Evolutionary conservation across 768 basidiomycete genomes (phyloP).

Genomic region (Tylopilus plumbeoviolaceoides): DNA sequence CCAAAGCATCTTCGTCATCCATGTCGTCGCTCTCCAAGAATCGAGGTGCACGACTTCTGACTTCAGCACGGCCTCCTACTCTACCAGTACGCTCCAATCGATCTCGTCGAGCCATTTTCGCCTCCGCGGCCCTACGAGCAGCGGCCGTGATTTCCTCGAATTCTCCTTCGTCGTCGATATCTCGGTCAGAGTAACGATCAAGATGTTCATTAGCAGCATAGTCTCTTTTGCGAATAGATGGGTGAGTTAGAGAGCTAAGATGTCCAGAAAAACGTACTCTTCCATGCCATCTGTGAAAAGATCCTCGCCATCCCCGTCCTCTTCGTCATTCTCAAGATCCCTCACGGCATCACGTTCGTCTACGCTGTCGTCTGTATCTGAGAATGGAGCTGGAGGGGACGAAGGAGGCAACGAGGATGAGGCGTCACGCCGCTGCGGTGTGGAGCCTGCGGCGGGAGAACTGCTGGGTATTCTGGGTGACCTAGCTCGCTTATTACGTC

Average conservation of each 20-base stretch:
- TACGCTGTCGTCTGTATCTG: conserved; percentile 79
- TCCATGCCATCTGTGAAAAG: conserved; percentile 80
- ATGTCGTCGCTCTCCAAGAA: conserved; percentile 83
- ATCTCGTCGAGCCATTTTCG: conserved; percentile 86
- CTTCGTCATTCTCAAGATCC: conserved; percentile 66
- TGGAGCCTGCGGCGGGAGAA: conserved; percentile 42
- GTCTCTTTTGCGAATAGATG: conserved; percentile 47
- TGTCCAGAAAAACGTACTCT: conserved; percentile 45
- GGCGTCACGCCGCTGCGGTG: conserved; percentile 51
- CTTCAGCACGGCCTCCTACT: conserved; percentile 68
- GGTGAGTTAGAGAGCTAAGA: conserved; percentile 7
- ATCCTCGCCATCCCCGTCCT: conserved; percentile 88
- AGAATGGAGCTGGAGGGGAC: conserved; percentile 78
- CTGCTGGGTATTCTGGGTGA: conserved; percentile 48
- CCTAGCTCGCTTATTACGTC: conserved; percentile 60
- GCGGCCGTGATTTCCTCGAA: conserved; percentile 62
- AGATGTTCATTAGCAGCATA: conserved; percentile 80
- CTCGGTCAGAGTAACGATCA: conserved; percentile 85
- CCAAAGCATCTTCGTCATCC: conserved; percentile 68
- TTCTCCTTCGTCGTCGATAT: conserved; percentile 78
- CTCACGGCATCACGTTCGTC: conserved; percentile 65
- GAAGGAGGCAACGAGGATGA: conserved; percentile 82
- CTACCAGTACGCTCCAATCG: conserved; percentile 62
- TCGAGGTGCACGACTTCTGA: conserved; percentile 77
- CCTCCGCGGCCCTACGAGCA: conserved; percentile 78